phyloP scores from a whole-genome alignment of 1,284 basidiomycete species.

The Exsudoporus floridanus region DNA sequence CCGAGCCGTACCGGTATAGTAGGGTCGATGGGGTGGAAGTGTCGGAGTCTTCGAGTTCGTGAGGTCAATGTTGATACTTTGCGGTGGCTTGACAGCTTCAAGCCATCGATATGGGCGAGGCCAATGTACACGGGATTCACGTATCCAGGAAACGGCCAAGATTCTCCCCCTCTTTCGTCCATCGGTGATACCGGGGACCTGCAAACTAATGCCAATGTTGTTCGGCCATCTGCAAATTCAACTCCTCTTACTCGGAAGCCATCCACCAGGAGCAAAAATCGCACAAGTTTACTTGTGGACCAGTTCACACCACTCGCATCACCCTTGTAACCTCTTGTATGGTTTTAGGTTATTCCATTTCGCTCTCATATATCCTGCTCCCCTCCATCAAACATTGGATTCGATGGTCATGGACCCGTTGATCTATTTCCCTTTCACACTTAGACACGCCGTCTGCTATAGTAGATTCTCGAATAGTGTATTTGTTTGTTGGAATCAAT shows the following conservation, averaged over 20 bases:
- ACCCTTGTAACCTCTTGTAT: slow-evolving; percentile 11
- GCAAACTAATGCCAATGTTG: slow-evolving; percentile 35
- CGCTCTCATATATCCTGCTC: slow-evolving; percentile 1
- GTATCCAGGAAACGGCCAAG: slow-evolving; percentile 41
- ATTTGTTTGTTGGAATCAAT: slow-evolving; percentile 3
- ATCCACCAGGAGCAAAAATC: slow-evolving; percentile 55
- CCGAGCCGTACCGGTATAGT: slow-evolving; percentile 40
- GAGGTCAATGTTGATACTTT: slow-evolving; percentile 58
- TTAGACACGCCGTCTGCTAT: slow-evolving; percentile 4
- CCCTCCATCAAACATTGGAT: background rate
- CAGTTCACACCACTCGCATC: slow-evolving; percentile 24
- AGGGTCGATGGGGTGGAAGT: slow-evolving; percentile 55
- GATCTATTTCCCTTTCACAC: slow-evolving; percentile 3
- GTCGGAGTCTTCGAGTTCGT: slow-evolving; percentile 56
- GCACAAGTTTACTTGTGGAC: slow-evolving; percentile 46
- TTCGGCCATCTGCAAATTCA: slow-evolving; percentile 46
- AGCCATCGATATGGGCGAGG: slow-evolving; percentile 38
- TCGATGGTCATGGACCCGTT: background rate
- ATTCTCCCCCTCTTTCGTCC: slow-evolving; percentile 15
- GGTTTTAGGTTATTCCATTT: slow-evolving; percentile 1
- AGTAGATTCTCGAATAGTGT: slow-evolving; percentile 11
- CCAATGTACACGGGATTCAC: slow-evolving; percentile 40
- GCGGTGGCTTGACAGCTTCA: slow-evolving; percentile 65
- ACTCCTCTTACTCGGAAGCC: slow-evolving; percentile 68
- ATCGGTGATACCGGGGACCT: slow-evolving; percentile 28